Conservation (phyloP, 1,284 basidiomycete species). For the Meira nashicola region DNA sequence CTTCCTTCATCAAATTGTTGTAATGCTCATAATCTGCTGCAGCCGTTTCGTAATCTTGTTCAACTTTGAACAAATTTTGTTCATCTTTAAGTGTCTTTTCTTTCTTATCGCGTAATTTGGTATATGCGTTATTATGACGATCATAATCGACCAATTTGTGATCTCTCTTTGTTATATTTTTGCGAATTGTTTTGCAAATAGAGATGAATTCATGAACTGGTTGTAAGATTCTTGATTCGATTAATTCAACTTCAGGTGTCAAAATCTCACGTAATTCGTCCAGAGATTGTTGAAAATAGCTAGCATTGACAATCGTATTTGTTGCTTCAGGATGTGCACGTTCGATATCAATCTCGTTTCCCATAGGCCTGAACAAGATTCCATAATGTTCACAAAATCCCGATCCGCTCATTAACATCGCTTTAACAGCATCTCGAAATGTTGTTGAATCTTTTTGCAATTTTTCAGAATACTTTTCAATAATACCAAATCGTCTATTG, state of each 20-base stretch:
- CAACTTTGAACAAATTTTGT: conserved; percentile 63
- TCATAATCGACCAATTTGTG: conserved; percentile 96
- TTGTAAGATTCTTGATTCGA: conserved; percentile 76
- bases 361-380: conserved; percentile 57
- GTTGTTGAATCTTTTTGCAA: conserved; percentile 83
- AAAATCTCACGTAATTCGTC: conserved; percentile 75
- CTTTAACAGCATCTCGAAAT: conserved; percentile 69
- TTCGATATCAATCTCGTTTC: conserved; percentile 71
- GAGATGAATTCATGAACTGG: conserved; percentile 84
- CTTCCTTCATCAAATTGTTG: conserved; percentile 83
- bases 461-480: conserved; percentile 81
- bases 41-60: conserved; percentile 95
- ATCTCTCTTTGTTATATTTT: conserved; percentile 90
- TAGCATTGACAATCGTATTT: conserved; percentile 74
- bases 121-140: conserved; percentile 89
- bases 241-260: conserved; percentile 87
- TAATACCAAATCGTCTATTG: conserved; percentile 62
- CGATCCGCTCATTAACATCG: conserved; percentile 72
- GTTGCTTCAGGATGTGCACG: conserved; percentile 72
- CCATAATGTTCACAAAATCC: conserved; percentile 73
- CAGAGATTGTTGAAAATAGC: conserved; percentile 68
- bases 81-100: conserved; percentile 53
- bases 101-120: conserved; percentile 94
- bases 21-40: conserved; percentile 95
- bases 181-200: conserved; percentile 82